phyloP scores from a whole-genome alignment of 148 eudicot genomes.

The Fagopyrum homotropicum region DNA sequence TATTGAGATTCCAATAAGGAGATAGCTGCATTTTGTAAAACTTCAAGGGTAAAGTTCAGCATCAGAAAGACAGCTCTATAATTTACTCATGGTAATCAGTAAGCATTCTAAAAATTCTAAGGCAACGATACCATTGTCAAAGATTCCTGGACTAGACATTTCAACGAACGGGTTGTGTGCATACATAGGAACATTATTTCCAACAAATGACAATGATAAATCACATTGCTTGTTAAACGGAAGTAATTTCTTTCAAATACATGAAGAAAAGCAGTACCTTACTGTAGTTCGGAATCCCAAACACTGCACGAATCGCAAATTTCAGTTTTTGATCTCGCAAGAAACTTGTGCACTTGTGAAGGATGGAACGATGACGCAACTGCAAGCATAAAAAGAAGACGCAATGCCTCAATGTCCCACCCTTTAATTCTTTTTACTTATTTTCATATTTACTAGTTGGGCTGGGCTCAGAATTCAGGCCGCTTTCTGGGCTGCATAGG shows the following conservation, averaged over 20 bases:
- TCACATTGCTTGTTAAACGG: not conserved
- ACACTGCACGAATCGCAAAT: not conserved
- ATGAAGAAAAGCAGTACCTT: not conserved
- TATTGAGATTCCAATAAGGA: not conserved
- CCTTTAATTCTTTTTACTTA: too few species aligned
- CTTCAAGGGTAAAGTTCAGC: not conserved
- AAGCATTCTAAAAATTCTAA: not conserved
- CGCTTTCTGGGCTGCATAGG: not conserved
- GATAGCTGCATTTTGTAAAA: not conserved
- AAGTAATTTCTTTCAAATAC: not conserved
- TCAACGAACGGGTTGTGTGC: constrained; percentile 29
- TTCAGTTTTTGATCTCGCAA: not conserved
- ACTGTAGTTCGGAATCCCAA: not conserved
- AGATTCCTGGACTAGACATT: constrained; percentile 15
- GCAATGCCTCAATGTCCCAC: too few species aligned
- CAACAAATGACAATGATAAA: not conserved
- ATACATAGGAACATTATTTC: not conserved
- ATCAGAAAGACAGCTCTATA: not conserved
- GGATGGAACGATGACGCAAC: too few species aligned
- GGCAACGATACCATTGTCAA: not conserved
- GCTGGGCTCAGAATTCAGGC: not conserved
- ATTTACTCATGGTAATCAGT: not conserved
- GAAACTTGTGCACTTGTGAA: not conserved
- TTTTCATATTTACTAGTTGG: not conserved
- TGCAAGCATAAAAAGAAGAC: too few species aligned